phyloP scores from a whole-genome alignment of 1,139 yeast species.

The Pichia cactophila region DNA sequence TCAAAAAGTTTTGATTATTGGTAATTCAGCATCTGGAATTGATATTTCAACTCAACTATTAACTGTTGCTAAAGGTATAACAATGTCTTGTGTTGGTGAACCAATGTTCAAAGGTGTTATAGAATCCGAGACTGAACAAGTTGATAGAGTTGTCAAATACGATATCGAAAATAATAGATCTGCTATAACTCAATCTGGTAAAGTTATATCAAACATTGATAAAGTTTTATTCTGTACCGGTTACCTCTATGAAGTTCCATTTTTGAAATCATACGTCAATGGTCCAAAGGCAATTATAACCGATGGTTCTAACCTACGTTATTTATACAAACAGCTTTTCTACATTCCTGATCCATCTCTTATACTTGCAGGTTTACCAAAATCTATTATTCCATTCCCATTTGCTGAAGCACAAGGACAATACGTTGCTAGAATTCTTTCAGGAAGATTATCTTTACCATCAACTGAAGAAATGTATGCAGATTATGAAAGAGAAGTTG shows the following conservation, averaged over 20 bases:
- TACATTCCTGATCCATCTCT: constrained; percentile 40
- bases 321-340: constrained; percentile 38
- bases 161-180: constrained; percentile 28
- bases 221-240: constrained; percentile 42
- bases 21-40: constrained; percentile 41
- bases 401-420: constrained; percentile 41
- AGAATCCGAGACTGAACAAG: constrained; percentile 29
- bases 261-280: constrained; percentile 29
- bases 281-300: constrained; percentile 27
- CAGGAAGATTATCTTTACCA: constrained; percentile 37
- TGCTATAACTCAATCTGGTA: constrained; percentile 29
- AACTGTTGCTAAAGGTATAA: constrained; percentile 34
- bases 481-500: constrained; percentile 19
- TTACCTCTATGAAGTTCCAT: constrained; percentile 38
- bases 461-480: constrained; percentile 29
- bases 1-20: constrained; percentile 40
- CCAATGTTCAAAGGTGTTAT: constrained; percentile 27
- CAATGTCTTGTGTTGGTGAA: constrained; percentile 31
- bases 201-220: constrained; percentile 31
- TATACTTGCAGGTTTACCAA: constrained; percentile 34
- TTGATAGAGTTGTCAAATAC: constrained; percentile 28
- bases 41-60: constrained; percentile 41
- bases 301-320: constrained; percentile 31
- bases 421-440: constrained; percentile 35
- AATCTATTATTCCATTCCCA: constrained; percentile 41